phyloP scores from a whole-genome alignment of 2,329 filamentous ascomycete genomes.

The Beauveria varroae region DNA sequence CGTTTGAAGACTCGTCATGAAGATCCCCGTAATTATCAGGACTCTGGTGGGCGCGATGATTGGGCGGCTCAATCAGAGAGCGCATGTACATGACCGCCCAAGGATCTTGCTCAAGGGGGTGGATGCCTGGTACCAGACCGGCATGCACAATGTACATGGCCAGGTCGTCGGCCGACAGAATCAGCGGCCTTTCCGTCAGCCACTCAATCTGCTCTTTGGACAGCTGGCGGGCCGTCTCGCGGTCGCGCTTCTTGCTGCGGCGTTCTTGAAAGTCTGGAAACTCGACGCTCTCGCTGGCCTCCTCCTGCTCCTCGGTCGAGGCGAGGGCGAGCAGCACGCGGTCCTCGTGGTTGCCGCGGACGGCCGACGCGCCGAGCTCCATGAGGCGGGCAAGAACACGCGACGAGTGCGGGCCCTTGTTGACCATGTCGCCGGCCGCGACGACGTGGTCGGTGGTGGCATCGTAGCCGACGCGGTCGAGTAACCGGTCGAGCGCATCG shows the following conservation, averaged over 20 bases:
- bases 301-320: neutral
- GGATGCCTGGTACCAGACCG: slow-evolving; percentile 70
- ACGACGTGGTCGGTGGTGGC: slow-evolving; percentile 59
- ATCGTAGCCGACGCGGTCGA: slow-evolving; percentile 60
- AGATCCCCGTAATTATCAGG: slow-evolving; percentile 19
- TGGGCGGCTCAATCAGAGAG: slow-evolving; percentile 53
- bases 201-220: slow-evolving; percentile 55
- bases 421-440: slow-evolving; percentile 70
- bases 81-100: slow-evolving; percentile 90
- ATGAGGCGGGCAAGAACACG: slow-evolving; percentile 73
- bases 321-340: slow-evolving; percentile 61
- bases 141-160: slow-evolving; percentile 70
- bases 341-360: slow-evolving; percentile 92
- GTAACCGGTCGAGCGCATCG: slow-evolving; percentile 54
- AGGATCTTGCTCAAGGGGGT: slow-evolving; percentile 64
- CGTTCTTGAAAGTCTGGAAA: neutral
- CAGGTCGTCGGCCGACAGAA: slow-evolving; percentile 62
- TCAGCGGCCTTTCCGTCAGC: slow-evolving; percentile 67
- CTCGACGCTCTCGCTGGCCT: neutral
- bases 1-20: neutral
- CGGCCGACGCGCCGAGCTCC: slow-evolving; percentile 65
- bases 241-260: slow-evolving; percentile 3
- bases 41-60: slow-evolving; percentile 31
- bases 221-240: slow-evolving; percentile 23
- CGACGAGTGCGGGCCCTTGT: slow-evolving; percentile 76